Evolutionary conservation across 208 protist species (phyloP), one percentile per base, ranked within the genome.

Genomic region (Acanthamoeba castellanii): DNA sequence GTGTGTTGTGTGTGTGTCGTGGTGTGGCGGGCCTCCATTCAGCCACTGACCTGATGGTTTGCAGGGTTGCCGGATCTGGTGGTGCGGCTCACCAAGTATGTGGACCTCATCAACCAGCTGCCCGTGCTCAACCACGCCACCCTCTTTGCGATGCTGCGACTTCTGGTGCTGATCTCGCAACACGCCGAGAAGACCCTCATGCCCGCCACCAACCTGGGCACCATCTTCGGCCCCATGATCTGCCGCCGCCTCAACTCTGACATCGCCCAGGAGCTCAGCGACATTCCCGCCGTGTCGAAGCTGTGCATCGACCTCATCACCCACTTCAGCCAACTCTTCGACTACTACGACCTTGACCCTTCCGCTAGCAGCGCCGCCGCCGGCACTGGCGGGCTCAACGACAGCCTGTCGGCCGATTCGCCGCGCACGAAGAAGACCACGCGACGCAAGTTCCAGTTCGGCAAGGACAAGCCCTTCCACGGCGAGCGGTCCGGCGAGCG

Each of bases 301-400:
- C 34, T 85, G 6, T 47, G 45, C 76, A 85, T 85, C 76, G 76
- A 47, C 34, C 47, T 85, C 47, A 47, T 85, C 45, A 57, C 34
- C 34, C 76, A 85, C 76, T 85, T 85, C n/a, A 57, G 47, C 76
- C 45, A 85, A 32, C 76, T 85, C 34, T 85, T 85, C 34, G 47
- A 85, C 66, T 74, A 74, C 66, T 74, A 74, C 27, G 66, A 74
- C 27, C 66, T 74, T 14, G 66, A 74, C n/a, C 20, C 20, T 61
- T 27, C 66, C 25, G 66, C n/a, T 27, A 27, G 66, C 66, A 18
- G 66, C 66, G 25, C 11, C 11, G 22, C 6, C 66, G 8, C 9
- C 66, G 66, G 66, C 66, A 18, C 1, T 27, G n/a, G n/a, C 59
- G 59, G 59, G 22, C 4, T 66, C 27, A 27, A 27, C 22, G 59